Evolutionary conservation across 768 basidiomycete genomes (phyloP).

Genomic region (Thelephora ganbajun): DNA sequence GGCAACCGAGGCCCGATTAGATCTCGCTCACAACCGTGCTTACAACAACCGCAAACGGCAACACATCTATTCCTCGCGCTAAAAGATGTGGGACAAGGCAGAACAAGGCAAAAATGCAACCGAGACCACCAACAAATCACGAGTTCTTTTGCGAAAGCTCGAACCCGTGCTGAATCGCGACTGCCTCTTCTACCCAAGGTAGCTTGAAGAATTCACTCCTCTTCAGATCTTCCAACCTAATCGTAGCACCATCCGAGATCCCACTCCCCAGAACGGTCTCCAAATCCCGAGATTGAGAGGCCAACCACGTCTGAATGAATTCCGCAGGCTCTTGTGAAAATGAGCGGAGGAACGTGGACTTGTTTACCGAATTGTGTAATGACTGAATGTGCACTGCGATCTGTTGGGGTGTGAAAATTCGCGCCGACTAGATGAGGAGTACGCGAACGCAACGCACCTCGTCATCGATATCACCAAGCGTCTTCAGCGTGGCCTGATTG

Average conservation of each 20-base stretch:
- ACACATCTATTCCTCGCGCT: too few relatives aligned
- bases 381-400: constrained; percentile 77
- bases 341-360: constrained; percentile 71
- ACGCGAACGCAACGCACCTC: constrained; percentile 38
- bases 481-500: constrained; percentile 56
- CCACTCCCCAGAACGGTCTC: constrained; percentile 85
- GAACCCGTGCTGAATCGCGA: constrained; percentile 74
- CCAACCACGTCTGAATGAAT: constrained; percentile 84
- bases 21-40: too few relatives aligned
- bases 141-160: constrained; percentile 34
- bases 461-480: constrained; percentile 67
- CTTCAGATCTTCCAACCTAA: constrained; percentile 79
- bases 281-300: constrained; percentile 83
- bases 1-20: too few relatives aligned
- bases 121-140: constrained; percentile 3
- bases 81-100: too few relatives aligned
- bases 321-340: constrained; percentile 68
- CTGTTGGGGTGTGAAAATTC: constrained; percentile 22
- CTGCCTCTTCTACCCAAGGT: constrained; percentile 86
- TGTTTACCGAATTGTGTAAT: constrained; percentile 75
- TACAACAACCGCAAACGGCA: too few relatives aligned
- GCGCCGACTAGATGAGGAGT: background rate
- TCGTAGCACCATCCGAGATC: constrained; percentile 59
- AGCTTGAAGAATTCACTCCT: constrained; percentile 84
- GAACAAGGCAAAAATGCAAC: too few relatives aligned